These are phyloP conservation scores for Verticillium albo-atrum DNA, from an alignment of 2,329 filamentous ascomycete genomes.

Conservation along the genomic window DNA sequence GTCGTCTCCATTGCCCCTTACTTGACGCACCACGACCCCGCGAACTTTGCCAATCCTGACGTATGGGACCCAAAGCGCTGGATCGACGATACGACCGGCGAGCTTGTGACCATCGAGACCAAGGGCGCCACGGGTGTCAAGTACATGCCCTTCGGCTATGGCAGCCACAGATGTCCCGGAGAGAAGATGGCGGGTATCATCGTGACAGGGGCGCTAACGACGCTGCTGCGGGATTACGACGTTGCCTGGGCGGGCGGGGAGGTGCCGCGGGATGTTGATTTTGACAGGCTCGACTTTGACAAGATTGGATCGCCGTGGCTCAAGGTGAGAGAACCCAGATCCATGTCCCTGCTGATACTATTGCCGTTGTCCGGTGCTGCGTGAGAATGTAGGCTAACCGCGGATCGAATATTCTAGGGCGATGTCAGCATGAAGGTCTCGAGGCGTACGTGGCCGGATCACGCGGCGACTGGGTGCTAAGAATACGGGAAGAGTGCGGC, in stretches of 20 bases:
- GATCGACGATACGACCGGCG: constrained; percentile 10
- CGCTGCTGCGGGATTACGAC: constrained; percentile 13
- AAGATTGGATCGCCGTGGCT: constrained; percentile 11
- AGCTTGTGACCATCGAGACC: constrained; percentile 3
- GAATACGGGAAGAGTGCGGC: background rate
- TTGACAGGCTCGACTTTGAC: constrained; percentile 10
- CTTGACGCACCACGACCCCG: constrained; percentile 10
- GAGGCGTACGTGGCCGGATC: constrained; percentile 6
- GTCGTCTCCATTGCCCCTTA: constrained; percentile 11
- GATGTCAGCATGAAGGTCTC: constrained; percentile 4
- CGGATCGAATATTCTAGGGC: background rate
- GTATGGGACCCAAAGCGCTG: constrained; percentile 13
- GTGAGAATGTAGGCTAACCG: too few relatives aligned
- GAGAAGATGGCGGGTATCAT: constrained; percentile 11
- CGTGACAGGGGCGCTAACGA: constrained; percentile 4
- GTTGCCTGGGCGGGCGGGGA: constrained; percentile 8
- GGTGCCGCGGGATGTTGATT: constrained; percentile 1
- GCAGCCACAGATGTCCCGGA: constrained; percentile 5
- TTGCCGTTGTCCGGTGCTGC: background rate
- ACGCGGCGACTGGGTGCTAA: constrained; percentile 5
- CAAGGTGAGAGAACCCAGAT: background rate
- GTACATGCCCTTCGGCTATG: constrained; percentile 4
- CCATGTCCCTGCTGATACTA: background rate
- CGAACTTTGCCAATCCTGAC: constrained; percentile 6
- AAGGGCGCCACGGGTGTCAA: background rate